Percentiles rank a stretch among this genome's conserved stretches.
These are phyloP conservation scores for Nematocida ironsii DNA, from an alignment of 371 early-diverging fungal genomes.

Conservation along the genomic window DNA sequence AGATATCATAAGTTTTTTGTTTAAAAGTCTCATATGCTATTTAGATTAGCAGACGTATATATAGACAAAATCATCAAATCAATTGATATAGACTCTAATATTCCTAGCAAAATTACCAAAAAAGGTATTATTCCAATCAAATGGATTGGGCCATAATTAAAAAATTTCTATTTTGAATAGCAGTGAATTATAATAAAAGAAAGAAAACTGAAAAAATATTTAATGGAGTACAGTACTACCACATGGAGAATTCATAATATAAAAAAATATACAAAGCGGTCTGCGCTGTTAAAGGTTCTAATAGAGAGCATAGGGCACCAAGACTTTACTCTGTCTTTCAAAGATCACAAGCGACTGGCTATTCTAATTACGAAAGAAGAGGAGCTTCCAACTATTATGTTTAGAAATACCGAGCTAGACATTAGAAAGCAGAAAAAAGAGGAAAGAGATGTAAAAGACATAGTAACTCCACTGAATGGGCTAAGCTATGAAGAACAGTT, in stretches of 20 bases:
- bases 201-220: neutral
- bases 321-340: constrained; percentile 31
- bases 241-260: constrained; percentile 46
- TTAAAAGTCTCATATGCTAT: no score
- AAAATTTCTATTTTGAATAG: no score
- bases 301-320: constrained; percentile 1
- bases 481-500: constrained; percentile 49
- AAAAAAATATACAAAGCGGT: constrained; percentile 21
- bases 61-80: no score
- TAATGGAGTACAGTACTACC: constrained; percentile 1
- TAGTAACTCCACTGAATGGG: constrained; percentile 50
- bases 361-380: constrained; percentile 33
- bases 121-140: no score
- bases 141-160: no score
- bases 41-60: no score
- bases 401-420: constrained; percentile 1
- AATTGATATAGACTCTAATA: no score
- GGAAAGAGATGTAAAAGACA: constrained; percentile 37
- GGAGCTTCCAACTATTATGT: constrained; percentile 12
- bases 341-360: constrained; percentile 22
- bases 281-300: constrained; percentile 15
- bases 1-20: no score
- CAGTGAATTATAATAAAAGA: no score
- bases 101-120: no score
- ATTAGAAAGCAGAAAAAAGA: constrained; percentile 24